Base-by-base conservation (phyloP, 257 asterid species). In the Solanum commersonii region DNA sequence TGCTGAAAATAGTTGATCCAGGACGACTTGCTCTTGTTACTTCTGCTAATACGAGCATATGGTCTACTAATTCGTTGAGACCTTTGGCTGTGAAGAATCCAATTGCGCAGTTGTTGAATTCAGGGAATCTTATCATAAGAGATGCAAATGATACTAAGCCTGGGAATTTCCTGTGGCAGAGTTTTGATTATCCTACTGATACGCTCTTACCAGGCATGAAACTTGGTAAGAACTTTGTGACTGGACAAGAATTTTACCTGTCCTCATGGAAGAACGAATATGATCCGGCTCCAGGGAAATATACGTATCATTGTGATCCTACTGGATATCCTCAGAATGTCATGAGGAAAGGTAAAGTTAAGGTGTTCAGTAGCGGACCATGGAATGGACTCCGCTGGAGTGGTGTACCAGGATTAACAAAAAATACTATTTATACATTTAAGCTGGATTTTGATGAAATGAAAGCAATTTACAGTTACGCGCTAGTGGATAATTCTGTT, bases 151-250 rank as follows among this genome's bases (percentile, higher is more conserved):
- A 79, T 1, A 16, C 10, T 9, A 46, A 79, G 1, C 2, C 85
- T 1, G 67, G 27, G 67, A 79, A 79, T 27, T 84, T 84, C 83
- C 20, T 87, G 16, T 91, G 92, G 93, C 91, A 90, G 87, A 90
- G 91, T 76, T 91, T 87, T 65, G 91, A 90, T 40, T 63, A 79
- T 88, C 92, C 91, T 0, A 87, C 89, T 4, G 85, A 91, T n/a
- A 89, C 89, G 3, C 65, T 71, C 22, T 81, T 90, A 37, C 89
- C 92, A 2, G 93, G 91, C 2, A 34, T 85, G 90, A 29, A 87
- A n/a, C 31, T 92, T 0, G 94, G 95, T 16, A 35, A 85, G 78
- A 84, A 93, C 31, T 87, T 83, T 1, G 87, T 31, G 63, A 78
- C n/a, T 13, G 63, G 63, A n/a, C 63, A 78, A 8, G 84, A 78